phyloP scores from a whole-genome alignment of 1,284 basidiomycete species.

The Microbotryum violaceum region DNA sequence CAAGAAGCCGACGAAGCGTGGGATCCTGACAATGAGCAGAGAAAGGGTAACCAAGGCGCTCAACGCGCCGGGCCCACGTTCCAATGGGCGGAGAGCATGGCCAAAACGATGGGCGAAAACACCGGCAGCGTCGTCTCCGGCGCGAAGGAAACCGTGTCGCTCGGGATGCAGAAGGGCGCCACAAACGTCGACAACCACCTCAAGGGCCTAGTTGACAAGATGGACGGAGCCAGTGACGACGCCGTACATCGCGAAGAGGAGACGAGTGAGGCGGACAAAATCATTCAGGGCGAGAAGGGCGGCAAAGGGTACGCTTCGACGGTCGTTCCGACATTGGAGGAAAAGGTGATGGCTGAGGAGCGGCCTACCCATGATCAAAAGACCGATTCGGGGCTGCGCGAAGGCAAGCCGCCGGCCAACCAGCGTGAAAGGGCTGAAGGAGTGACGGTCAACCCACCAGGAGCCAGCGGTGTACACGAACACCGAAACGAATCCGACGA shows the following conservation, averaged over 20 bases:
- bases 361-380: slow-evolving; percentile 9
- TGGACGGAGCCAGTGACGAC: background rate
- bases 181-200: slow-evolving; percentile 2
- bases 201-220: background rate
- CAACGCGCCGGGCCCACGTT: slow-evolving; percentile 6
- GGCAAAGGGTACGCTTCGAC: slow-evolving; percentile 54
- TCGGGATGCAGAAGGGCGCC: slow-evolving; percentile 11
- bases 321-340: slow-evolving; percentile 63
- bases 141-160: slow-evolving; percentile 12
- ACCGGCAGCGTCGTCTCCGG: slow-evolving; percentile 3
- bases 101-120: slow-evolving; percentile 7
- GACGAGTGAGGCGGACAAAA: slow-evolving; percentile 4
- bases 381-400: slow-evolving; percentile 9
- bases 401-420: slow-evolving; percentile 7
- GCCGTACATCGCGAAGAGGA: background rate
- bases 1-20: slow-evolving; percentile 46
- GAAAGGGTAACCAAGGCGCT: slow-evolving; percentile 13
- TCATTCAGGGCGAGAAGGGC: slow-evolving; percentile 10
- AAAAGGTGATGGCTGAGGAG: slow-evolving; percentile 53
- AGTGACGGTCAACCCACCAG: background rate
- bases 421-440: slow-evolving; percentile 34
- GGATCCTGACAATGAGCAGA: slow-evolving; percentile 74
- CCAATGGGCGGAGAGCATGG: slow-evolving; percentile 10
- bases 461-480: slow-evolving; percentile 7
- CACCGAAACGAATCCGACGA: background rate